Evolutionary conservation across 495 filamentous ascomycete genomes (phyloP).

Genomic region (Podospora conica): DNA sequence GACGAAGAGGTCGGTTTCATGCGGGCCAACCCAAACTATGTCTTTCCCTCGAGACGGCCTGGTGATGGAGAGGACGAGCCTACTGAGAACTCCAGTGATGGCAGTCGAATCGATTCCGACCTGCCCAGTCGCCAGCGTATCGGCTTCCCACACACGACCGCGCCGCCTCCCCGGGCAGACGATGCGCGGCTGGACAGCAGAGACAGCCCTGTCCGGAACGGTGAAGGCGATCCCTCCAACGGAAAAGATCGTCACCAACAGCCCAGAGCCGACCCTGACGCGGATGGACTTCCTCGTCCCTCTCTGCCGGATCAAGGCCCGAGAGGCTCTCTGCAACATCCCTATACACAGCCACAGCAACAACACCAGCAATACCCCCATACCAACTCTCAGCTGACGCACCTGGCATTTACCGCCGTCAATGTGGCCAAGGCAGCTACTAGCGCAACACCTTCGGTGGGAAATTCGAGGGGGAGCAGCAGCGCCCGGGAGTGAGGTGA

Average conservation of each 20-base stretch:
- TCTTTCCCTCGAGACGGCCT: not conserved
- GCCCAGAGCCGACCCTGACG: not conserved
- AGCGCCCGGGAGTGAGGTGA: not conserved
- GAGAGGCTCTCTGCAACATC: not conserved
- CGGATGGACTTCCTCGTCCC: not conserved
- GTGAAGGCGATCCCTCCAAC: not conserved
- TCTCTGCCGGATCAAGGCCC: not conserved
- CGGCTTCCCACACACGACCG: not conserved
- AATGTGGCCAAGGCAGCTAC: not conserved
- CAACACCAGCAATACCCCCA: not conserved
- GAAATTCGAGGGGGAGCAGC: not conserved
- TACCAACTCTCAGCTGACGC: not conserved
- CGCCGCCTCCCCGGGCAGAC: not conserved
- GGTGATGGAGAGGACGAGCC: not conserved
- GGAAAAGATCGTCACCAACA: not conserved
- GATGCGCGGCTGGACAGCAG: not conserved
- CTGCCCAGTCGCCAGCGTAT: not conserved
- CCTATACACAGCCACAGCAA: not conserved
- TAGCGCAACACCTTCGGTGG: not conserved
- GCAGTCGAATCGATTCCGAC: not conserved
- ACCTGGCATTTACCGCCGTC: not conserved
- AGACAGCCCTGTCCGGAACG: not conserved
- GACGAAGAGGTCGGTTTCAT: constrained; percentile 53
- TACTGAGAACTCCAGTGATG: not conserved
- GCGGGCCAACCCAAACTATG: not conserved